Base-by-base conservation (phyloP, 768 basidiomycete species). In the Erythrobasidium yunnanense region DNA sequence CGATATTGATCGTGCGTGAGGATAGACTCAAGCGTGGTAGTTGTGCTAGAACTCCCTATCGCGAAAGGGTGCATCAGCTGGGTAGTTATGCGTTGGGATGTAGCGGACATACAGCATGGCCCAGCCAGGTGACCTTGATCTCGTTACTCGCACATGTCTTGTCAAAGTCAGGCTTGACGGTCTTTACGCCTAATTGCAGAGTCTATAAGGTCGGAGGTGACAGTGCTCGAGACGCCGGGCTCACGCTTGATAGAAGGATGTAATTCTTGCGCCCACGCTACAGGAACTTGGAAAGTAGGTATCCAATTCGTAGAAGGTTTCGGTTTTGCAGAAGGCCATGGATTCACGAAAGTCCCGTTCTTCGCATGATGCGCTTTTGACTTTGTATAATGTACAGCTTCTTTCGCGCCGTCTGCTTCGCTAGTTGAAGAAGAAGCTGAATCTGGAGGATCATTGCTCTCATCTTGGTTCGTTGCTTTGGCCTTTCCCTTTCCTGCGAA, bases 241-340 rank as follows among this genome's bases (percentile, higher is more conserved):
- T 15, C 8, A 63, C 60, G 42, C 27, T 35, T 49, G 4, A 63
- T 46, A 22, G 22, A 25, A 5, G 60, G 60, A 63, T 63, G 60
- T 4, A 38, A 30, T 25, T 63, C 49, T 13, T 11, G 32, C 4
- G 47, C 49, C 60, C 60, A 63, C 32, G 47, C 46, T n/a, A 63
- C 18, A 8, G 60, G 60, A 4, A 63, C 30, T n/a, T 33, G 20
- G 38, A 63, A 51, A 15, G 23, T 51, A 30, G 60, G 60, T 18
- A 63, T 20, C 60, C 60, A 63, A 32, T 38, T 63, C 18, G 45
- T 8, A 63, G 60, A 20, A 25, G 17, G 38, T n/a, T 42, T 42
- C n/a, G 38, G 38, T n/a, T n/a, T 20, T 29, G 60, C 60, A n/a
- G 60, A 63, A 30, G 60, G 60, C 60, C 60, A 63, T 4, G 60